Evolutionary conservation across 2,329 filamentous ascomycete genomes (phyloP), one percentile per base, ranked within the genome.

Genomic region (Boeremia lycopersici): DNA sequence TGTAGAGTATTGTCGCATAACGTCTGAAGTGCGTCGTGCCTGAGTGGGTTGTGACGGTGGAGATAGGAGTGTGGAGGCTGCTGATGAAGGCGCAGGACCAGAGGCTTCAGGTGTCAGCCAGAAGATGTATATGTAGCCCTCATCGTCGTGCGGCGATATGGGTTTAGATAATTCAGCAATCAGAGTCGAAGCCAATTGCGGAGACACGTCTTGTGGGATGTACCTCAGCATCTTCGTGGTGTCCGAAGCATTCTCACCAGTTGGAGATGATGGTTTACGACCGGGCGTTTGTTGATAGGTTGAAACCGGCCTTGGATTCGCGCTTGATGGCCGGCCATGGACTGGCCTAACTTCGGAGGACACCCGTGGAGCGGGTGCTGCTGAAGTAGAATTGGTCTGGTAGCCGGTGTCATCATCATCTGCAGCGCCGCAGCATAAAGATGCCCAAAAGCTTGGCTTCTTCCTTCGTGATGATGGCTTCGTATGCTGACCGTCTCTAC

Each of bases 81-180:
- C 63, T 6, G 67, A 59, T 86, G 87, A 31, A 80, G 82, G 78
- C 0, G 83, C 74, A 0, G 81, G 72, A 7, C 84, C 77, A 2
- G 81, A 82, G 31, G 84, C 80, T 29, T 91, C 87, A 9, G 71
- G 61, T 0, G 91, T 97, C 19, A 97, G 82, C 92, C 93, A 97
- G 81, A 98, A 99, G 75, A 99, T 96, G 82, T 99, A 99, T 63
- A 99, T 98, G 77, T 95, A 99, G 33, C 95, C 95, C 43, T 71
- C 70, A 64, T 96, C 90, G 62, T 95, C 90, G 48, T 82, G 79
- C 19, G 85, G 79, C 0, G 91, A 92, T 40, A 93, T 84, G 1
- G 81, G 91, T 79, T 84, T 95, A 71, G 76, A 85, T 9, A 98
- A 81, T 74, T 98, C 93, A 2, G 88, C 80, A 56, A 93, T 82